Percentiles rank a stretch among this genome's conserved stretches.
Conservation (phyloP, 2,329 filamentous ascomycete genomes). For the Trichoderma brevicompactum region DNA sequence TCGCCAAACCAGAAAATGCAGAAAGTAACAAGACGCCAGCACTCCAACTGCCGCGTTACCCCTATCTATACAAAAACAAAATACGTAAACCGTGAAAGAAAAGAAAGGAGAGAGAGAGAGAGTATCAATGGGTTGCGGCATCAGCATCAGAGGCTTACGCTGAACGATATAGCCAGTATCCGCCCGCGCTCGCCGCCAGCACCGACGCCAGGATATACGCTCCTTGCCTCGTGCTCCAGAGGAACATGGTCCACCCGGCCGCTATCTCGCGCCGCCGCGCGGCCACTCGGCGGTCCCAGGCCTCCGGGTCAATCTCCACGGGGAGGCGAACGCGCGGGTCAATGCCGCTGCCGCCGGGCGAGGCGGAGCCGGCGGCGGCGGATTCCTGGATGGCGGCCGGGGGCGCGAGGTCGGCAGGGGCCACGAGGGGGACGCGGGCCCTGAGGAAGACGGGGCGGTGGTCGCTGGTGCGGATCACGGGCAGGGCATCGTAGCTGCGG, state of each 20-base stretch:
- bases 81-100: not conserved
- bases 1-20: not conserved
- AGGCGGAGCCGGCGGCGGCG: slow-evolving; percentile 31
- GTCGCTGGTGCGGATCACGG: slow-evolving; percentile 81
- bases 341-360: slow-evolving; percentile 22
- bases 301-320: slow-evolving; percentile 57
- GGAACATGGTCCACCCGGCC: slow-evolving; percentile 59
- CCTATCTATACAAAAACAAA: no score
- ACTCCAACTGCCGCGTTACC: not conserved
- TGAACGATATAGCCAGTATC: slow-evolving; percentile 50
- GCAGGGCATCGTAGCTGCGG: slow-evolving; percentile 74
- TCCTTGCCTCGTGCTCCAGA: slow-evolving; percentile 59
- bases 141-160: not conserved
- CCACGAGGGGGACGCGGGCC: slow-evolving; percentile 65
- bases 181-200: slow-evolving; percentile 47
- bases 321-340: slow-evolving; percentile 55
- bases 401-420: slow-evolving; percentile 46
- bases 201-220: slow-evolving; percentile 51
- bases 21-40: not conserved
- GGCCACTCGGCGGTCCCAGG: slow-evolving; percentile 56
- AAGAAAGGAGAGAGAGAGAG: not conserved
- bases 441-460: slow-evolving; percentile 83
- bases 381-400: not conserved
- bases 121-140: not conserved
- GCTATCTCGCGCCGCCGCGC: slow-evolving; percentile 53